Evolutionary conservation across 768 basidiomycete genomes (phyloP).

Genomic region (Suillus subluteus): DNA sequence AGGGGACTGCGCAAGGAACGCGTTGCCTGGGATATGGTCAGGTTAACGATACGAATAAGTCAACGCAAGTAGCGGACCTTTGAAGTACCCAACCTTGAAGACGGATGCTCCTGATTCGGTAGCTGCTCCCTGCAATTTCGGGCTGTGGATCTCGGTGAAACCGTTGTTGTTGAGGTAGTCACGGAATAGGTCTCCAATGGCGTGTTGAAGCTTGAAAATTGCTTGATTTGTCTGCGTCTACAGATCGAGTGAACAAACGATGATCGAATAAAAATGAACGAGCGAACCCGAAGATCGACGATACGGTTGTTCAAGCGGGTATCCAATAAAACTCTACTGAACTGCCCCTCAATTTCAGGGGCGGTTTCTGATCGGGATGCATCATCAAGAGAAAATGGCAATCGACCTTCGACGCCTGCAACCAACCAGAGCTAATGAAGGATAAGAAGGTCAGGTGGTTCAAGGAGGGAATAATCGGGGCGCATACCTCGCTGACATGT

Average conservation of each 20-base stretch:
- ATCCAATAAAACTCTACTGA: conserved; percentile 84
- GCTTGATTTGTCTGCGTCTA: conserved; percentile 96
- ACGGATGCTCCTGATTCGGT: conserved; percentile 97
- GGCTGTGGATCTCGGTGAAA: conserved; percentile 96
- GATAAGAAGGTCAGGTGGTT: background rate
- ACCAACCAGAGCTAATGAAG: conserved; percentile 72
- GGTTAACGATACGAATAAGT: conserved; percentile 10
- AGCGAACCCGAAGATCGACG: conserved; percentile 85
- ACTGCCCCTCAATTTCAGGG: conserved; percentile 61
- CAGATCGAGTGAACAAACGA: conserved; percentile 16
- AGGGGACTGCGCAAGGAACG: conserved; percentile 95
- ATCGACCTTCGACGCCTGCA: conserved; percentile 73
- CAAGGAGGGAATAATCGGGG: background rate
- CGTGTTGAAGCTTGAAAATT: conserved; percentile 90
- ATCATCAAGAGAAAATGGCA: conserved; percentile 94
- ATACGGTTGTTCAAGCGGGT: conserved; percentile 95
- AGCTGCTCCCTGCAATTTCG: conserved; percentile 95
- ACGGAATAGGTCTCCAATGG: conserved; percentile 87
- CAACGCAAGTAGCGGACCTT: conserved; percentile 50
- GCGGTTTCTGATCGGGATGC: conserved; percentile 84
- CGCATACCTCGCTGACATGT: conserved; percentile 73
- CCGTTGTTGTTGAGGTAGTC: conserved; percentile 71
- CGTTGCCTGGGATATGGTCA: conserved; percentile 58
- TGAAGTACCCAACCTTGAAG: conserved; percentile 98
- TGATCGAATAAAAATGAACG: background rate